phyloP scores from a whole-genome alignment of 768 basidiomycete genomes.

The Lentinula guzmanii region DNA sequence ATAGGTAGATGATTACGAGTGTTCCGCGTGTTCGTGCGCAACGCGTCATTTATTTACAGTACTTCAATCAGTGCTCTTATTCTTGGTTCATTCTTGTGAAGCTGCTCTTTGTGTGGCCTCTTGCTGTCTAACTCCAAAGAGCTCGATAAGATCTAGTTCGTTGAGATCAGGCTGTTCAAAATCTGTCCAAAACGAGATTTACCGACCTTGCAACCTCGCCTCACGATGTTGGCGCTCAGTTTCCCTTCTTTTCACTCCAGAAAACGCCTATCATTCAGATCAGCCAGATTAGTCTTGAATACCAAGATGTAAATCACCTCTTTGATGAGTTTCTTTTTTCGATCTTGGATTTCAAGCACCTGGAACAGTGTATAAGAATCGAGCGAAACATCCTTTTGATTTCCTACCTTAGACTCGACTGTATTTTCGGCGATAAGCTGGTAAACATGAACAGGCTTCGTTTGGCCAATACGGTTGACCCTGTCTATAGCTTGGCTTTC shows the following conservation, averaged over 20 bases:
- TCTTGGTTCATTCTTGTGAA: background rate
- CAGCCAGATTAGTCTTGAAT: background rate
- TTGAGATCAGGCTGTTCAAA: background rate
- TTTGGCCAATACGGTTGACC: constrained; percentile 84
- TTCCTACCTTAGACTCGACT: constrained; percentile 70
- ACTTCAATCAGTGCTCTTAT: background rate
- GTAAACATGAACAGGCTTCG: constrained; percentile 77
- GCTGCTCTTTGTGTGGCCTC: constrained; percentile 6
- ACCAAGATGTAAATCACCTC: constrained; percentile 37
- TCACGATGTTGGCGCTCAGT: constrained; percentile 73
- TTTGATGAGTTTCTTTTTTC: constrained; percentile 74
- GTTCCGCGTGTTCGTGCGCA: background rate
- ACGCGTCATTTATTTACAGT: background rate
- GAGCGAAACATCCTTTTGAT: background rate
- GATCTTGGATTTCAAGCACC: constrained; percentile 83
- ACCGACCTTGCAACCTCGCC: constrained; percentile 72
- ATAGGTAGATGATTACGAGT: background rate
- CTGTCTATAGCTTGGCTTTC: constrained; percentile 81
- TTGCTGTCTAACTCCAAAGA: constrained; percentile 41
- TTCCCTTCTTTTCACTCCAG: constrained; percentile 72
- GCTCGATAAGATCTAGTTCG: constrained; percentile 49
- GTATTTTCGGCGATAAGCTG: constrained; percentile 89
- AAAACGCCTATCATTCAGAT: constrained; percentile 58
- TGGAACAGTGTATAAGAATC: background rate
- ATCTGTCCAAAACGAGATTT: background rate